Evolutionary conservation across 129 eudicot species (phyloP), one percentile per base, ranked within the genome.

Genomic region (Dittrichia graveolens): DNA sequence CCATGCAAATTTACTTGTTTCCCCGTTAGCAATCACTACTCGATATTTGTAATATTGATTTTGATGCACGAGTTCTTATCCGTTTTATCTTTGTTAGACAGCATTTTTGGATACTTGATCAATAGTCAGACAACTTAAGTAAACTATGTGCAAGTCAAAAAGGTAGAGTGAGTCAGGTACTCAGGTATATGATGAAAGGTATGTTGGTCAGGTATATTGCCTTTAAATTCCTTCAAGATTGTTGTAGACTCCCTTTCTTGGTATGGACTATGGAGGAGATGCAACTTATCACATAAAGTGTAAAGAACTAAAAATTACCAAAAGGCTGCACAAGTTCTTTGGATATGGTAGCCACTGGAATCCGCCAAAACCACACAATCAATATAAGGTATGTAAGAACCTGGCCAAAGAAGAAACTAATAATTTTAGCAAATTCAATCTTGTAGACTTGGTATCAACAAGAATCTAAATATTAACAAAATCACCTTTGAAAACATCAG

Each of bases 241-340:
- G 42, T 65, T 65, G 66, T 54, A 54, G 66, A 62, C 70, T 61
- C 34, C 61, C 18, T 73, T 74, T 50, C 14, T 70, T 70, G 75
- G 50, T 46, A 10, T 46, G 54, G 31, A 24, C 2, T 39, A 31
- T 14, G 56, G 46, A 69, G 42, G 8, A 5, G 9, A 8, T 63
- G 56, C 34, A 38, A 55, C 52, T 38, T 3, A 47, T 52, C 61
- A 45, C 13, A 39, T 46, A 16, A 42, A 47, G 46, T 49, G 57
- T 59, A 10, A 11, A 44, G 16, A 10, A 2, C 8, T 41, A 54
- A 66, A 35, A 62, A 53, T 79, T 87, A 85, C 95, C 97, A 73
- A 91, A 83, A 4, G 97, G 95, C 66, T 91, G 89, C 85, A 87
- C 95, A 46, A 91, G 86, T 56, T 85, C 86, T 60, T 80, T 77